Percentiles rank a stretch among this genome's conserved stretches.
These are phyloP conservation scores for Saccharomycopsis guyanensis DNA, from an alignment of 805 yeast species.

Conservation along the genomic window DNA sequence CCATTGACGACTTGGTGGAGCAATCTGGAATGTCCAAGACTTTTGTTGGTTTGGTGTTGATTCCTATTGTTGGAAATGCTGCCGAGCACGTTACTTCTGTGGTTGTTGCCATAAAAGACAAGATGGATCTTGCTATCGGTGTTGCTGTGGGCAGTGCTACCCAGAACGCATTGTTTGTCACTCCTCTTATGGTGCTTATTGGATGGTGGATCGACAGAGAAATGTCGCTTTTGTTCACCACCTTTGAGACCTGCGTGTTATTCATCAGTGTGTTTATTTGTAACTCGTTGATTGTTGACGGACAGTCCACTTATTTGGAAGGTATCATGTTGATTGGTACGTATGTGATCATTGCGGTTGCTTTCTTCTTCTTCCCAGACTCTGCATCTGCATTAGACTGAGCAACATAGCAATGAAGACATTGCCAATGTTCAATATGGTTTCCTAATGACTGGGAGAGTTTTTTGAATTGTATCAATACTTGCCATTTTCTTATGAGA, in stretches of 20 bases:
- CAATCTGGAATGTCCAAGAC: conserved; percentile 85
- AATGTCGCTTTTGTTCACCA: conserved; percentile 85
- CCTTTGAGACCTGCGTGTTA: conserved; percentile 87
- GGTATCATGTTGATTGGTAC: conserved; percentile 88
- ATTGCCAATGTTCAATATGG: too few relatives aligned
- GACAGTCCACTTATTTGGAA: conserved; percentile 94
- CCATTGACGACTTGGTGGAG: conserved; percentile 83
- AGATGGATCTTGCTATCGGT: conserved; percentile 95
- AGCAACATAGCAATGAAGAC: not conserved
- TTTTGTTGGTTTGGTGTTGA: conserved; percentile 84
- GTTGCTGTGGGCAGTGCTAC: conserved; percentile 94
- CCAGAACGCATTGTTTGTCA: conserved; percentile 90
- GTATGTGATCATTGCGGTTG: conserved; percentile 77
- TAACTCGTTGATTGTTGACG: conserved; percentile 82
- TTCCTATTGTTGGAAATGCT: conserved; percentile 97
- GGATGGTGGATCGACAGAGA: conserved; percentile 91
- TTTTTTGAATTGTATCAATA: too few relatives aligned
- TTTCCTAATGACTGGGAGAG: too few relatives aligned
- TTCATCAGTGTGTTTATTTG: conserved; percentile 84
- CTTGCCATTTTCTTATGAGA: too few relatives aligned
- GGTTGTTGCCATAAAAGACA: conserved; percentile 88
- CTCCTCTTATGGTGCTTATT: conserved; percentile 86
- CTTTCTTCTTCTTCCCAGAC: conserved; percentile 85
- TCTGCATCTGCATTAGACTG: not conserved
- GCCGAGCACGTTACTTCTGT: conserved; percentile 98